A percentile compares a stretch with the other conserved stretches of the same genome.
Conservation (phyloP, 495 filamentous ascomycete species). For the Tuber aestivum region DNA sequence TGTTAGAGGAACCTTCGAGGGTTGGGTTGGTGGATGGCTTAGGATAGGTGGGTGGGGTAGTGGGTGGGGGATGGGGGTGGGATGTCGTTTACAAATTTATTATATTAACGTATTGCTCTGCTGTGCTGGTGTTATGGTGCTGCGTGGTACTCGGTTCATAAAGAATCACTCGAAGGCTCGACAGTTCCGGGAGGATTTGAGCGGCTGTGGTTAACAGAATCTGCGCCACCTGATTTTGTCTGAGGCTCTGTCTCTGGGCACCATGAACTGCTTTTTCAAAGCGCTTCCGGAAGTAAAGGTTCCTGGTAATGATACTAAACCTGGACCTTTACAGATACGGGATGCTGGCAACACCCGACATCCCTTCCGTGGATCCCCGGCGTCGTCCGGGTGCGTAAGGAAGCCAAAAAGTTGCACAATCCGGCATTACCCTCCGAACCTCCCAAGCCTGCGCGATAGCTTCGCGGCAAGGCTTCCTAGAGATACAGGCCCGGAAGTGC, state of each 20-base stretch:
- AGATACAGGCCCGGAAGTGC: neutral
- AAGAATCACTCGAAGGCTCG: neutral
- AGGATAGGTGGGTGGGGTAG: neutral
- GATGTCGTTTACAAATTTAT: neutral
- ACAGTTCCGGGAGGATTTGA: neutral
- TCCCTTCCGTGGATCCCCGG: neutral
- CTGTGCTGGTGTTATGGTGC: neutral
- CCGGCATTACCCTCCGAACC: neutral
- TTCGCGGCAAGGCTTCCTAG: neutral
- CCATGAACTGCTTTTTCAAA: neutral
- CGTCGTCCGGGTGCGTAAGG: neutral
- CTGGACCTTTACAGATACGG: neutral
- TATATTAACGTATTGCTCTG: neutral
- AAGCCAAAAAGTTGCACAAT: neutral
- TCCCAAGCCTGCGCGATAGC: neutral
- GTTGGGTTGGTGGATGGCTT: neutral
- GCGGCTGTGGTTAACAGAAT: neutral
- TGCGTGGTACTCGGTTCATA: neutral
- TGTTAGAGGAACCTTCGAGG: neutral
- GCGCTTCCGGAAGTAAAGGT: neutral
- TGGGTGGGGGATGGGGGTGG: neutral
- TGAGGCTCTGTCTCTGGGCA: neutral
- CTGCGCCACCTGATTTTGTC: neutral
- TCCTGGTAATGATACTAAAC: neutral
- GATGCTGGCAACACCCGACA: neutral